Evolutionary conservation across 2,329 filamentous ascomycete species (phyloP).

Genomic region (Zasmidium angulare): DNA sequence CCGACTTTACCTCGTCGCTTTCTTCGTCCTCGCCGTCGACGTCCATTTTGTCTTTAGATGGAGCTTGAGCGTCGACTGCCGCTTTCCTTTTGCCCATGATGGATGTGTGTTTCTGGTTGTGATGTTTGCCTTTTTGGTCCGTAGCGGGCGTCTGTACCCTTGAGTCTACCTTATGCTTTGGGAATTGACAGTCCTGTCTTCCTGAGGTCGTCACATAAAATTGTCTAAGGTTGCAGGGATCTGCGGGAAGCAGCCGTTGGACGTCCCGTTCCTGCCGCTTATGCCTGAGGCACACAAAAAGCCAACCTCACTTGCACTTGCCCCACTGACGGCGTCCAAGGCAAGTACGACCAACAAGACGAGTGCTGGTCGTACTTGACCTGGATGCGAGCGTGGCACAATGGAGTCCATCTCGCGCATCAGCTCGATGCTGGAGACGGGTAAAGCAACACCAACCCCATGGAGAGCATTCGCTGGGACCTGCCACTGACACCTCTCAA

Average conservation of each 20-base stretch:
- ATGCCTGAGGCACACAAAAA: neutral
- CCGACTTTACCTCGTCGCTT: constrained; percentile 35
- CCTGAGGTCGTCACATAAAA: too few relatives aligned
- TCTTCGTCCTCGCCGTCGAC: constrained; percentile 36
- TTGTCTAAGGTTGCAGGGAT: too few relatives aligned
- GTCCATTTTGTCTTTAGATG: constrained; percentile 44
- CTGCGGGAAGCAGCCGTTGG: too few relatives aligned
- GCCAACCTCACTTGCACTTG: neutral
- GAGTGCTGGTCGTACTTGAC: constrained; percentile 13
- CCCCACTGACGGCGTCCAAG: neutral
- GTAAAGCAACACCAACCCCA: constrained; percentile 68
- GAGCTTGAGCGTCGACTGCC: constrained; percentile 46
- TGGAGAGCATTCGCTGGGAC: constrained; percentile 22
- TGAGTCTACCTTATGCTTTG: neutral
- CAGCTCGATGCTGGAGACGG: constrained; percentile 90
- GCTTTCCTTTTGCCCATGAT: constrained; percentile 55
- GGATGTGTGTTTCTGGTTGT: constrained; percentile 3
- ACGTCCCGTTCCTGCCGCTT: too few relatives aligned
- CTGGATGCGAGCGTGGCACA: constrained; percentile 12
- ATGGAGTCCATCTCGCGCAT: constrained; percentile 98
- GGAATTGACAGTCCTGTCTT: too few relatives aligned
- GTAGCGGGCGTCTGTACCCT: neutral
- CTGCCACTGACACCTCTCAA: constrained; percentile 20
- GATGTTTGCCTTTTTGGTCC: neutral
- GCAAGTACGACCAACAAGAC: neutral